Base-by-base conservation (phyloP, 495 filamentous ascomycete genomes). In the Aspergillus heteromorphus region DNA sequence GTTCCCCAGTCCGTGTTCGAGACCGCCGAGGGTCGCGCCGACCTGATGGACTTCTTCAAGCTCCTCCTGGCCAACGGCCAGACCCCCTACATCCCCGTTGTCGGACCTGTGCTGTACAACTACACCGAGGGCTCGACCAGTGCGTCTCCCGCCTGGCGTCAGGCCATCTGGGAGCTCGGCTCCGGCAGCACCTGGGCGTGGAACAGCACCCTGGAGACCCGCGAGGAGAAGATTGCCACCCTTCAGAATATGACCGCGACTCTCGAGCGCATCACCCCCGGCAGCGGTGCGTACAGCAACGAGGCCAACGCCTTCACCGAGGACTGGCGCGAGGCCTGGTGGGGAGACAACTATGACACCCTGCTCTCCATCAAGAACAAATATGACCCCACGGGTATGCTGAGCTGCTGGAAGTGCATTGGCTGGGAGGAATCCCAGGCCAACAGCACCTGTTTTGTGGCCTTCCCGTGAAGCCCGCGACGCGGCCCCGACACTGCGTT, bases 321-420 rank as follows among this genome's bases (percentile, higher is more conserved):
- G 38, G 64, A 72, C 13, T 81, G 73, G 69, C 65, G 71, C 45
- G 51, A 72, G 38, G 69, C 73, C 6, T 82, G 74, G 59, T 82
- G 73, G 66, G 79, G 79, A 20, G 61, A 68, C 11, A 79, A 81
- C 20, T 84, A 84, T 60, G 59, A 55, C 10, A 59, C 67, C 16
- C 63, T 83, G 50, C 56, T 73, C 5, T 40, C 56, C 31, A 63
- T 81, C 23, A 81, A 83, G 72, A 59, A 70, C 30, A 65, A 71
- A 55, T 75, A 71, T 47, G 81, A 84, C 64, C 80, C 81, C 10
- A 71, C 65, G 41, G 72, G 73, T 1, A 6, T 82, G 36, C 76
- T 82, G 40, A 57, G 60, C 48, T 64, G 61, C 40, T 60, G 49
- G 41, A 60, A 58, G 21, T 60, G 61, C 49, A 57, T 64, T 49